These are phyloP conservation scores for Paxillus involutus DNA, from an alignment of 768 basidiomycete species.

Conservation along the genomic window DNA sequence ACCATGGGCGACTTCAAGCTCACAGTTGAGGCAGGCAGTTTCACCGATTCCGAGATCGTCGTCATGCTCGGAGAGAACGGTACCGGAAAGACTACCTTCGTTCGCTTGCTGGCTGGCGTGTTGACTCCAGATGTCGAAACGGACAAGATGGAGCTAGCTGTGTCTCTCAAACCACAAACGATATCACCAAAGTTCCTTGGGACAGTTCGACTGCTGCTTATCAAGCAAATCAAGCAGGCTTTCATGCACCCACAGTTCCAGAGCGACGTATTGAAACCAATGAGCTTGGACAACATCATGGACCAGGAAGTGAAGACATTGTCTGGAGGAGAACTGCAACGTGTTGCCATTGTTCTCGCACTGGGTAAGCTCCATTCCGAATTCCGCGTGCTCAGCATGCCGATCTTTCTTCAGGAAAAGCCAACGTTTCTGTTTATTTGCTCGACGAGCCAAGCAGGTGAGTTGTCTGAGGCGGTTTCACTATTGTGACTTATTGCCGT, in stretches of 20 bases:
- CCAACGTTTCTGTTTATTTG: slow-evolving; percentile 85
- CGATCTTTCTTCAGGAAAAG: slow-evolving; percentile 50
- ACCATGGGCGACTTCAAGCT: slow-evolving; percentile 95
- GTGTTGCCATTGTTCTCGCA: slow-evolving; percentile 94
- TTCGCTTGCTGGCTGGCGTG: slow-evolving; percentile 92
- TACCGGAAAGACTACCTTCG: slow-evolving; percentile 98
- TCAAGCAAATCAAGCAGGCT: slow-evolving; percentile 92
- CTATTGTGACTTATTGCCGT: not conserved
- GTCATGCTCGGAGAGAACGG: slow-evolving; percentile 99
- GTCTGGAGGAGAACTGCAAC: slow-evolving; percentile 97
- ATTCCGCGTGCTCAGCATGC: not conserved
- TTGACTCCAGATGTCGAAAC: slow-evolving; percentile 76
- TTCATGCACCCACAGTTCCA: slow-evolving; percentile 99
- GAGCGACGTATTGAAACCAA: slow-evolving; percentile 96
- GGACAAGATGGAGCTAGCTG: slow-evolving; percentile 76
- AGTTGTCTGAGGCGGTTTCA: slow-evolving; percentile 16
- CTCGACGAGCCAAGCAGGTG: slow-evolving; percentile 91
- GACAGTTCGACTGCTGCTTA: slow-evolving; percentile 89
- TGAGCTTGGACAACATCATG: slow-evolving; percentile 92
- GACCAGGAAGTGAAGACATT: slow-evolving; percentile 98
- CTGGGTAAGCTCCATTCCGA: slow-evolving; percentile 52
- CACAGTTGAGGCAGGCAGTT: slow-evolving; percentile 83
- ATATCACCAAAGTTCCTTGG: slow-evolving; percentile 98
- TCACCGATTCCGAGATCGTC: slow-evolving; percentile 99
- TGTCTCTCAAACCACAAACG: slow-evolving; percentile 98